phyloP scores from a whole-genome alignment of 176 grass and related monocot species.

The Pontederia paniculata region DNA sequence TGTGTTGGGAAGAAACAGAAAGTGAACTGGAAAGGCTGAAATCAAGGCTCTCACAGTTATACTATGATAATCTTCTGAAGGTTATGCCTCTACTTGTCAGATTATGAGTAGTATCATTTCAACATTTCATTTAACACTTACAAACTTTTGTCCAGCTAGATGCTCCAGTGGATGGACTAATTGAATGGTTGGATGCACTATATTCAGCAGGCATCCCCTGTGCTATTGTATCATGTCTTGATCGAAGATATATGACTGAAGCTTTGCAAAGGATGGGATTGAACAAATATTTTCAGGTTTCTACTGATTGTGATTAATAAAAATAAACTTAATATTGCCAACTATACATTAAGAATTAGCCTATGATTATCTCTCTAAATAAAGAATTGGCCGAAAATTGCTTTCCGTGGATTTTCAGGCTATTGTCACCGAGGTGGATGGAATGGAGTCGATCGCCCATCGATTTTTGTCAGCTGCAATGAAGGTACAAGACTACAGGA shows the following conservation, averaged over 20 bases:
- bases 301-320: background rate
- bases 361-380: constrained; percentile 16
- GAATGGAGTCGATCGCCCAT: constrained; percentile 95
- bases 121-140: background rate
- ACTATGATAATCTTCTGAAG: constrained; percentile 76
- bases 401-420: constrained; percentile 31
- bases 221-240: constrained; percentile 70
- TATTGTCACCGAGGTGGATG: constrained; percentile 81
- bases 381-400: background rate
- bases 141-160: constrained; percentile 44
- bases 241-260: constrained; percentile 71
- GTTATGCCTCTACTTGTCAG: constrained; percentile 19
- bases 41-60: constrained; percentile 56
- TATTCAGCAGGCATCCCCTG: constrained; percentile 79
- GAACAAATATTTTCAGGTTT: constrained; percentile 84
- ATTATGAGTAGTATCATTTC: background rate
- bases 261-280: constrained; percentile 68
- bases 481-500: constrained; percentile 43
- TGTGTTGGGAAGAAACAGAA: constrained; percentile 69
- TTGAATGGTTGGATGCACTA: constrained; percentile 87
- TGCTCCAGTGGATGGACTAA: constrained; percentile 62
- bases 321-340: too few relatives aligned
- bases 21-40: constrained; percentile 74
- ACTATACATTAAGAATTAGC: constrained; percentile 1
- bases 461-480: constrained; percentile 90